Percentiles rank a stretch among this genome's conserved stretches.
These are phyloP conservation scores for Rhizopus arrhizus DNA, from an alignment of 371 early-diverging fungal genomes.

Conservation along the genomic window DNA sequence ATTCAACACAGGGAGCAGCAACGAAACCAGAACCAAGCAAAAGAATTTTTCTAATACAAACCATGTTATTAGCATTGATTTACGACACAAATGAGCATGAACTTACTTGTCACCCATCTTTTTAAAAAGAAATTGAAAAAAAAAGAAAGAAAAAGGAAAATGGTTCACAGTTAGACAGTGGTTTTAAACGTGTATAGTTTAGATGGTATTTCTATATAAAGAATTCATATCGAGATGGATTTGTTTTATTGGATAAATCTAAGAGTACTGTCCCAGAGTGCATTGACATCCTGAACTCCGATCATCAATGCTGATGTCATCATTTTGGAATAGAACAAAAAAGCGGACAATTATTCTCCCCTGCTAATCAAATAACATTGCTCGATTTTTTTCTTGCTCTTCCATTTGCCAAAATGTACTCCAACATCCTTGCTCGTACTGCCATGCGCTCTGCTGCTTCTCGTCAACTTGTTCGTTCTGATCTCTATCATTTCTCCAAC, in stretches of 20 bases:
- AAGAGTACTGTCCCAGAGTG: too few species aligned
- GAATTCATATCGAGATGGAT: too few species aligned
- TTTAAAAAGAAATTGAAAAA: constrained; percentile 2
- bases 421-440: constrained; percentile 50
- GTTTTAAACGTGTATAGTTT: too few species aligned
- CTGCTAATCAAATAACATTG: background rate
- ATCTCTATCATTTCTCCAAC: constrained; percentile 56
- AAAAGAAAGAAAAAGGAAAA: background rate
- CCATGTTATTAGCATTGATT: background rate
- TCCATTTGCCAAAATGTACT: constrained; percentile 30
- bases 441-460: constrained; percentile 46
- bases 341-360: background rate
- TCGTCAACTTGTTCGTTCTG: constrained; percentile 50
- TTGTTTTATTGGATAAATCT: too few species aligned
- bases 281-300: too few species aligned
- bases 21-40: constrained; percentile 98
- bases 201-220: too few species aligned
- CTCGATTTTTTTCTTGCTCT: background rate
- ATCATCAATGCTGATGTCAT: too few species aligned
- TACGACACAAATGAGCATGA: background rate
- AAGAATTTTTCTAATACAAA: constrained; percentile 70
- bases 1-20: constrained; percentile 94
- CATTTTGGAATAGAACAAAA: background rate
- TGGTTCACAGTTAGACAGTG: background rate
- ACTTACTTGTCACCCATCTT: constrained; percentile 7